These are phyloP conservation scores for Theobroma cacao DNA, from an alignment of 345 rosid genomes.

Conservation along the genomic window DNA sequence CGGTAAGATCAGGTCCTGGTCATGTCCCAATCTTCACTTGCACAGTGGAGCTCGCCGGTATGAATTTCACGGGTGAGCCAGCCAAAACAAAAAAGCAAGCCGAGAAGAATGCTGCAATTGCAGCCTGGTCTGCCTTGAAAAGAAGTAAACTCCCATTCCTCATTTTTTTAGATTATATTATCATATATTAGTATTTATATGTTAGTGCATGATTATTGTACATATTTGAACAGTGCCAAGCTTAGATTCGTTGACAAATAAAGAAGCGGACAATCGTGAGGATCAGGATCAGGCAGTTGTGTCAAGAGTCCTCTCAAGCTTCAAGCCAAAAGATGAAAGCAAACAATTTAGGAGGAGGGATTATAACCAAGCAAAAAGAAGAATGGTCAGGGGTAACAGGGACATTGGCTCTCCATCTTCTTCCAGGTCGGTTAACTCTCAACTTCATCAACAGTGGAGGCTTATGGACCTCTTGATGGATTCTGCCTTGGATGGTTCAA, in stretches of 20 bases:
- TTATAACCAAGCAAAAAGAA: constrained; percentile 50
- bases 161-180: constrained; percentile 1
- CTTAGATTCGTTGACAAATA: constrained; percentile 32
- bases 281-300: constrained; percentile 55
- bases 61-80: constrained; percentile 58
- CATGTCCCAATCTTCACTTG: constrained; percentile 63
- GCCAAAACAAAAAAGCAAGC: constrained; percentile 83
- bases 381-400: constrained; percentile 28
- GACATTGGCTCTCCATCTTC: constrained; percentile 19
- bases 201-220: not conserved
- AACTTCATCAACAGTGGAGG: constrained; percentile 39
- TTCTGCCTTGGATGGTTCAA: constrained; percentile 29
- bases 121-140: constrained; percentile 77
- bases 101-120: constrained; percentile 74
- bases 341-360: constrained; percentile 42
- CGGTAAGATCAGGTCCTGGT: constrained; percentile 72
- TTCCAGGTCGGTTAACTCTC: constrained; percentile 21
- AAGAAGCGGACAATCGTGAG: constrained; percentile 36
- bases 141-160: constrained; percentile 27
- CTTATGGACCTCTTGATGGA: constrained; percentile 44
- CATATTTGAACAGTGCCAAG: constrained; percentile 41
- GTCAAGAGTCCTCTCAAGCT: constrained; percentile 51
- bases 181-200: not conserved
- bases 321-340: constrained; percentile 44
- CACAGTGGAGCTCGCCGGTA: constrained; percentile 65